A percentile compares a stretch with the other conserved stretches of the same genome.
phyloP scores from a whole-genome alignment of 2,329 filamentous ascomycete genomes.

The Cladophialophora chaetospira region DNA sequence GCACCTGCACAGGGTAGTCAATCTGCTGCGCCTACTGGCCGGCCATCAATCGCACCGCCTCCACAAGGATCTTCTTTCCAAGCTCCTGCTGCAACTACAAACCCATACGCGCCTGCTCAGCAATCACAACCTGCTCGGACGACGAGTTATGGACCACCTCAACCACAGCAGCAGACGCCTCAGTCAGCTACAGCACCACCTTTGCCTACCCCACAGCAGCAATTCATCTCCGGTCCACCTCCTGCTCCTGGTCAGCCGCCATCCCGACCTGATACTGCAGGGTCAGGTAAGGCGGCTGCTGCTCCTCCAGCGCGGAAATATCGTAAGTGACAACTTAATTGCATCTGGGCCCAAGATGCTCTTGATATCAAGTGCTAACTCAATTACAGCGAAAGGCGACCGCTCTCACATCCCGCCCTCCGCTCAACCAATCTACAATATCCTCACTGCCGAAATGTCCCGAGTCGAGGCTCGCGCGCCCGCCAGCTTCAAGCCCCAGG shows the following conservation, averaged over 20 bases:
- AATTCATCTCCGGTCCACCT: slow-evolving; percentile 52
- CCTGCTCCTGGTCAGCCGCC: slow-evolving; percentile 53
- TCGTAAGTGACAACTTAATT: slow-evolving; percentile 56
- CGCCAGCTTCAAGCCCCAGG: slow-evolving; percentile 80
- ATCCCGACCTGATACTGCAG: slow-evolving; percentile 49
- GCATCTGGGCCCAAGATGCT: too few species aligned
- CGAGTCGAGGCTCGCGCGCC: slow-evolving; percentile 85
- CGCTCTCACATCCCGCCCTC: slow-evolving; percentile 80
- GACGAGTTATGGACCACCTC: slow-evolving; percentile 48
- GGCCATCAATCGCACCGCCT: slow-evolving; percentile 54
- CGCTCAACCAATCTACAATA: slow-evolving; percentile 77
- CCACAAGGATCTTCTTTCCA: slow-evolving; percentile 40
- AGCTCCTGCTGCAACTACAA: slow-evolving; percentile 47
- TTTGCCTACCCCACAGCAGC: slow-evolving; percentile 46
- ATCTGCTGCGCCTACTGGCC: slow-evolving; percentile 45
- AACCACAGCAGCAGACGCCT: slow-evolving; percentile 50
- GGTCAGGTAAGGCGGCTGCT: slow-evolving; percentile 51
- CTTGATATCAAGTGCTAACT: slow-evolving; percentile 4
- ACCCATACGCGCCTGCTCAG: slow-evolving; percentile 62
- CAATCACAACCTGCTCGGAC: slow-evolving; percentile 42
- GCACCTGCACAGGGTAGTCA: slow-evolving; percentile 66
- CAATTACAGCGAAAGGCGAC: slow-evolving; percentile 67
- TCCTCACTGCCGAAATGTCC: slow-evolving; percentile 81
- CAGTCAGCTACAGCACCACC: slow-evolving; percentile 41
- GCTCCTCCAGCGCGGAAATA: slow-evolving; percentile 62